These are phyloP conservation scores for Pistacia atlantica DNA, from an alignment of 345 rosid species.

Conservation along the genomic window DNA sequence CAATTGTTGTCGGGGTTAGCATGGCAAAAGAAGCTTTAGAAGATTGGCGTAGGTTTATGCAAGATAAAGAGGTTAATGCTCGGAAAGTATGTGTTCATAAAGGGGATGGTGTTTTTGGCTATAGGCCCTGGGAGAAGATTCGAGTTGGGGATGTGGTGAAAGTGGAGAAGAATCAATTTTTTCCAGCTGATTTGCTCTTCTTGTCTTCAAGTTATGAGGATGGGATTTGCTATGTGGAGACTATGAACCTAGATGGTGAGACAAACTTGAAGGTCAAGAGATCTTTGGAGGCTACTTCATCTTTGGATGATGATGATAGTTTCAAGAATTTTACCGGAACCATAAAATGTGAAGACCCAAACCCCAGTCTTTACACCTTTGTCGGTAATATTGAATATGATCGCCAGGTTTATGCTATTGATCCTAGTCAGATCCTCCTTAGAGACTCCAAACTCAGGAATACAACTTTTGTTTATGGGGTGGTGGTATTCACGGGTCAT, in stretches of 20 bases:
- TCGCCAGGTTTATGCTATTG: constrained; percentile 63
- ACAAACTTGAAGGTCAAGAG: constrained; percentile 93
- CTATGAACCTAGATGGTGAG: constrained; percentile 98
- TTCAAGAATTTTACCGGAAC: constrained; percentile 65
- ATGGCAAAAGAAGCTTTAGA: constrained; percentile 95
- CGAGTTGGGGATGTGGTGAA: constrained; percentile 83
- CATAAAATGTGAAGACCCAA: constrained; percentile 91
- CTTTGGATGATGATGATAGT: constrained; percentile 62
- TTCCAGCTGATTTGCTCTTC: constrained; percentile 89
- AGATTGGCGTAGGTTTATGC: constrained; percentile 95
- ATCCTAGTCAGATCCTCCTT: constrained; percentile 88
- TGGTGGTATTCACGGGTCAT: constrained; percentile 83
- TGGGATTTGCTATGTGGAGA: constrained; percentile 97
- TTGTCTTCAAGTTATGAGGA: constrained; percentile 91
- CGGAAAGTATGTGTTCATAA: constrained; percentile 64
- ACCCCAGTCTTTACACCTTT: constrained; percentile 88
- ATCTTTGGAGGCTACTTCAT: constrained; percentile 67
- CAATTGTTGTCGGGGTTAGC: constrained; percentile 87
- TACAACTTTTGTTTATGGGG: constrained; percentile 76
- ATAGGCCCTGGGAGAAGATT: constrained; percentile 69
- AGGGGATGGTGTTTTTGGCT: constrained; percentile 59
- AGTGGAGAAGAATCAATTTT: constrained; percentile 91
- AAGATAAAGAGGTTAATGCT: constrained; percentile 80
- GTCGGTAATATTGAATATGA: constrained; percentile 77
- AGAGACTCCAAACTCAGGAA: constrained; percentile 98